These are phyloP conservation scores for Macroventuria anomochaeta DNA, from an alignment of 2,329 filamentous ascomycete genomes.

Conservation along the genomic window DNA sequence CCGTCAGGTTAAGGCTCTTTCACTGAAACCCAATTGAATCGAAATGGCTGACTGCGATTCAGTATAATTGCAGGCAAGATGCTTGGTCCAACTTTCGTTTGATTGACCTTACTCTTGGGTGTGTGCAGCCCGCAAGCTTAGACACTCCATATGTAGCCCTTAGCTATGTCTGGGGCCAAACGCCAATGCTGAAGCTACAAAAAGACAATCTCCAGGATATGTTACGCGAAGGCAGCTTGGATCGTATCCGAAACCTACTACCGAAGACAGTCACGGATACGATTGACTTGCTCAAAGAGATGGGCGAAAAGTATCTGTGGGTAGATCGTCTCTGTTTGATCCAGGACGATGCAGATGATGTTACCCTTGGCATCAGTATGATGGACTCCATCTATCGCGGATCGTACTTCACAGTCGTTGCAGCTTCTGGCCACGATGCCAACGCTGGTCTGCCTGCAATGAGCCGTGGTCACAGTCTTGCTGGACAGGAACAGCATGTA, in stretches of 20 bases:
- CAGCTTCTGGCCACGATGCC: conserved; percentile 3
- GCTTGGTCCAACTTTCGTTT: not conserved
- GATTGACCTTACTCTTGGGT: not conserved
- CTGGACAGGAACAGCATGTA: too few species aligned
- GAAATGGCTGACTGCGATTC: too few species aligned
- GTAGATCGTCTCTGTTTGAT: conserved; percentile 13
- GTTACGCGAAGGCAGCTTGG: not conserved
- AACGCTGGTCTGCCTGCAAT: conserved; percentile 6
- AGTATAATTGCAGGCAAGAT: not conserved
- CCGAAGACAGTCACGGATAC: conserved; percentile 10
- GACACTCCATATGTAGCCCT: conserved; percentile 14
- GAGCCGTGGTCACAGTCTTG: too few species aligned
- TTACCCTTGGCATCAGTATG: not conserved
- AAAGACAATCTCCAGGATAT: not conserved
- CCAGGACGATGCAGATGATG: conserved; percentile 7
- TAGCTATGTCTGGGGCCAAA: conserved; percentile 20
- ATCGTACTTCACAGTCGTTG: conserved; percentile 11
- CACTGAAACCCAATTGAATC: too few species aligned
- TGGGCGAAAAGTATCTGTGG: conserved; percentile 14
- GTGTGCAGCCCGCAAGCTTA: not conserved
- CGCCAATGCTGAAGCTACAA: not conserved
- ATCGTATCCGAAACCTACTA: not conserved
- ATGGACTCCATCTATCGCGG: conserved; percentile 12
- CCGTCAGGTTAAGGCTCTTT: too few species aligned
- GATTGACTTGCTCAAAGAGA: conserved; percentile 1